Conservation (phyloP, 805 yeast species). For the Ogataea pignaliae region DNA sequence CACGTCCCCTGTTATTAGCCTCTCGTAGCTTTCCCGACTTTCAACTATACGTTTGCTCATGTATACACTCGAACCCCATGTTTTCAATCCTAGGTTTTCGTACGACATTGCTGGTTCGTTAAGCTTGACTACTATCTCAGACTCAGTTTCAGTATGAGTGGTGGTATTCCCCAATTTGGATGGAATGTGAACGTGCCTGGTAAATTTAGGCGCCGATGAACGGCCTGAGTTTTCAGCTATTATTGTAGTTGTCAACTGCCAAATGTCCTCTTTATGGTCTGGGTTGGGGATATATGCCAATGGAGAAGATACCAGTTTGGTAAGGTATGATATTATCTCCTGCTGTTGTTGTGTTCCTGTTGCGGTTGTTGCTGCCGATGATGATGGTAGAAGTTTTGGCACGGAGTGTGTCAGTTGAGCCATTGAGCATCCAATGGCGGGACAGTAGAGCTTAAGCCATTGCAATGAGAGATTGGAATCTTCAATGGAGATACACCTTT, state of each 20-base stretch:
- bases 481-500: conserved; percentile 29
- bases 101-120: conserved; percentile 83
- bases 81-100: conserved; percentile 85
- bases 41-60: conserved; percentile 51
- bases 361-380: neutral
- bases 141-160: conserved; percentile 2
- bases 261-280: conserved; percentile 36
- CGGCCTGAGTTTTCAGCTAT: conserved; percentile 82
- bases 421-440: conserved; percentile 23
- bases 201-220: conserved; percentile 71
- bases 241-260: conserved; percentile 55
- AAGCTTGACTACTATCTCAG: conserved; percentile 32
- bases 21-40: conserved; percentile 6
- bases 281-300: conserved; percentile 41
- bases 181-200: conserved; percentile 51
- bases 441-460: conserved; percentile 43
- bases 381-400: conserved; percentile 3
- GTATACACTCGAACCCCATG: conserved; percentile 91
- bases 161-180: conserved; percentile 7
- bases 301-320: conserved; percentile 44
- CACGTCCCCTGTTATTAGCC: conserved; percentile 30
- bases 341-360: conserved; percentile 1
- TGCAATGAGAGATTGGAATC: conserved; percentile 27
- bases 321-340: conserved; percentile 43
- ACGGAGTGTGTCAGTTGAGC: conserved; percentile 4